These are phyloP conservation scores for Magnusiomyces paraingens DNA, from an alignment of 1,139 yeast genomes.

Conservation along the genomic window DNA sequence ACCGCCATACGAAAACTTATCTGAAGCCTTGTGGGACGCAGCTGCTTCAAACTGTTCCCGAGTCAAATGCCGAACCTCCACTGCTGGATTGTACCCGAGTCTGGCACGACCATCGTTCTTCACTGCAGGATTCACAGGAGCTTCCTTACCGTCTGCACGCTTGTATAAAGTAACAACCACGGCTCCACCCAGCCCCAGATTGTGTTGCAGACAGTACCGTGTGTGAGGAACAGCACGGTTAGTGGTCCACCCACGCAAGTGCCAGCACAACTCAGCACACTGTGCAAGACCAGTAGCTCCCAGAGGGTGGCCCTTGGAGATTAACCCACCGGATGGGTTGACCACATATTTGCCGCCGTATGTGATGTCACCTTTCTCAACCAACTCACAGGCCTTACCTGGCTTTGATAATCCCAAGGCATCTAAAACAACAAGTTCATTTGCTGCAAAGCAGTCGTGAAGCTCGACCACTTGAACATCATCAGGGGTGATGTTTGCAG, in stretches of 20 bases:
- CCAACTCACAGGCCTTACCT: conserved; percentile 27
- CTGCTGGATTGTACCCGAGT: conserved; percentile 29
- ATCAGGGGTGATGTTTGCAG: conserved; percentile 23
- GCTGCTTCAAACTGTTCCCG: conserved; percentile 13
- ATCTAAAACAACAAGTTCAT: conserved; percentile 27
- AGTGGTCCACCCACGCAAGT: conserved; percentile 30
- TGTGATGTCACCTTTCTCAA: conserved; percentile 26
- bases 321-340: conserved; percentile 31
- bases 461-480: conserved; percentile 30
- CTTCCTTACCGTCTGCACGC: conserved; percentile 23
- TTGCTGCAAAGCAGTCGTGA: conserved; percentile 31
- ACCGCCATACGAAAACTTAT: conserved; percentile 13
- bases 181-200: conserved; percentile 29
- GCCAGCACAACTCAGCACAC: conserved; percentile 30
- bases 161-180: conserved; percentile 26
- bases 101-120: conserved; percentile 25
- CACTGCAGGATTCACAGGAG: conserved; percentile 16
- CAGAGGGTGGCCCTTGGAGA: conserved; percentile 31
- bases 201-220: conserved; percentile 27
- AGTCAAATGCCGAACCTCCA: conserved; percentile 26
- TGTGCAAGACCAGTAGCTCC: conserved; percentile 33
- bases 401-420: conserved; percentile 27
- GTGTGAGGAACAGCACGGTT: conserved; percentile 26
- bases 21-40: conserved; percentile 5
- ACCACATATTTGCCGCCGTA: conserved; percentile 28